Percentiles rank a stretch among this genome's conserved stretches.
Evolutionary conservation across 2,329 filamentous ascomycete genomes (phyloP).

Genomic region (Beauveria brongniartii): DNA sequence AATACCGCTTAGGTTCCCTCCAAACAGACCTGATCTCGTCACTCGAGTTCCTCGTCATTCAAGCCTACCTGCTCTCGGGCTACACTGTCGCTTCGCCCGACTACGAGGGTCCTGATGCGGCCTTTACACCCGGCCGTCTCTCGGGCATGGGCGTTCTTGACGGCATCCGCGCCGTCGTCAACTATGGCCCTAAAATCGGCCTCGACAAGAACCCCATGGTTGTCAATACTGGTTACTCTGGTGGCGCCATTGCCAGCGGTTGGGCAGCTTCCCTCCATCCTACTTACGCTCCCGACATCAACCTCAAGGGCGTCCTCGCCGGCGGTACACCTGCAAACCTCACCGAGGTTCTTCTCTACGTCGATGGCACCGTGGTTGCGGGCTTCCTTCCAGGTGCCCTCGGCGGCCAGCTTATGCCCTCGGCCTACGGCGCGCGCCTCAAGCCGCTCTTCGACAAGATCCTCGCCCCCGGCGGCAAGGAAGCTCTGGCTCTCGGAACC

Average conservation of each 20-base stretch:
- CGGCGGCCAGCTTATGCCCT: conserved; percentile 24
- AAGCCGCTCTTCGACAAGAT: conserved; percentile 1
- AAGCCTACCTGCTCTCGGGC: conserved; percentile 8
- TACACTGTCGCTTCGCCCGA: conserved; percentile 9
- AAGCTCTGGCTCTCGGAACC: neutral
- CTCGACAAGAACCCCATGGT: conserved; percentile 6
- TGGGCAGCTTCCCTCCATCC: conserved; percentile 10
- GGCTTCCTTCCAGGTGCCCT: conserved; percentile 7
- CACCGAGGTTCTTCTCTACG: neutral
- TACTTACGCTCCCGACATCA: conserved; percentile 3
- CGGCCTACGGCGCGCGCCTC: conserved; percentile 5
- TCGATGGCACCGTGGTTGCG: neutral
- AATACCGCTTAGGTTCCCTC: conserved; percentile 1
- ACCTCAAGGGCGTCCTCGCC: conserved; percentile 2
- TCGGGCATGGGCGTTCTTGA: conserved; percentile 10
- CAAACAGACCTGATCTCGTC: conserved; percentile 7
- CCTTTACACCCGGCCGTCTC: neutral
- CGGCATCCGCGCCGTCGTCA: conserved; percentile 9
- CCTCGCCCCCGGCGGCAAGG: neutral
- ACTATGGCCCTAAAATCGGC: conserved; percentile 1
- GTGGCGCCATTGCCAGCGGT: conserved; percentile 10
- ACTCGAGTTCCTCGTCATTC: conserved; percentile 9
- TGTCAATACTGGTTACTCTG: conserved; percentile 8
- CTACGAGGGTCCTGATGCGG: conserved; percentile 10
- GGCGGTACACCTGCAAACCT: conserved; percentile 12